Conservation (phyloP, 1,284 basidiomycete species). For the Earliella scabrosa region DNA sequence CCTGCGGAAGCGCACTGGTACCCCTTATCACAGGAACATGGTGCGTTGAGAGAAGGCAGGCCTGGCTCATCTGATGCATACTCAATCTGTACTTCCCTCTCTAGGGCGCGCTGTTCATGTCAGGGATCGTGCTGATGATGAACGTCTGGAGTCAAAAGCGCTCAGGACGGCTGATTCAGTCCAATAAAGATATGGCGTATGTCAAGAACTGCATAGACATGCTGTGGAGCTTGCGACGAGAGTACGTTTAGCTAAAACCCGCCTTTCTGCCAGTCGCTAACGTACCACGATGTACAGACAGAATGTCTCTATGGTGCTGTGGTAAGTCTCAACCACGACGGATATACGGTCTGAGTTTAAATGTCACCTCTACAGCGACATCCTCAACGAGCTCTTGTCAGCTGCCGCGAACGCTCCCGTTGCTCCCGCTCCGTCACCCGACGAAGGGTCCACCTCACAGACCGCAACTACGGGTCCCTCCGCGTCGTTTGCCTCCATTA, state of each 20-base stretch:
- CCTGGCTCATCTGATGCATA: no score
- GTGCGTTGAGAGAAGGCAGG: constrained; percentile 6
- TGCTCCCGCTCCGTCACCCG: constrained; percentile 36
- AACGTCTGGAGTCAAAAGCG: constrained; percentile 75
- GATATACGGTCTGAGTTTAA: neutral
- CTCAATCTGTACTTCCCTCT: no score
- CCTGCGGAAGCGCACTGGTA: constrained; percentile 32
- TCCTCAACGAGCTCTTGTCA: constrained; percentile 71
- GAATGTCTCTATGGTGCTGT: constrained; percentile 45
- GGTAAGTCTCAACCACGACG: constrained; percentile 29
- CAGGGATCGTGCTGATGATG: constrained; percentile 70
- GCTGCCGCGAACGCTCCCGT: constrained; percentile 40
- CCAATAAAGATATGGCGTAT: constrained; percentile 65
- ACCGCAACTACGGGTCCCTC: neutral
- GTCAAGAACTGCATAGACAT: constrained; percentile 71
- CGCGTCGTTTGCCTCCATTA: constrained; percentile 23
- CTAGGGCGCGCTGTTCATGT: constrained; percentile 54
- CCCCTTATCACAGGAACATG: constrained; percentile 27
- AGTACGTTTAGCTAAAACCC: constrained; percentile 35
- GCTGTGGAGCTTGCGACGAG: constrained; percentile 53
- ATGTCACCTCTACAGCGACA: constrained; percentile 56
- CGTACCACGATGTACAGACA: neutral
- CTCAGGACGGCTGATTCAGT: constrained; percentile 53
- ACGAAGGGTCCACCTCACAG: neutral
- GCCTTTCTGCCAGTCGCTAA: no score